Evolutionary conservation across 805 yeast species (phyloP).

Genomic region (Maudiozyma serrabonitensis): DNA sequence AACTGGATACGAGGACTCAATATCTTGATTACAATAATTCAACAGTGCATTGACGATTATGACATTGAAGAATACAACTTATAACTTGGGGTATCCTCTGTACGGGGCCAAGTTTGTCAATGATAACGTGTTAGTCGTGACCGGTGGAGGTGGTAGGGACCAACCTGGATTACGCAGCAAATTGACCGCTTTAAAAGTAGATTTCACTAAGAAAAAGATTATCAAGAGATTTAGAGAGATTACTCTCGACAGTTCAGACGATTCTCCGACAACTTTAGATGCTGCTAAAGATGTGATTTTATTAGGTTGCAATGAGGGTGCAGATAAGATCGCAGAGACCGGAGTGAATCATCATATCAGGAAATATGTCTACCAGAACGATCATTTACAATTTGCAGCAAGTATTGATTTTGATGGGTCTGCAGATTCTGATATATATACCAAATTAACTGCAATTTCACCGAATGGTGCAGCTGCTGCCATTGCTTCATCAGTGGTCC

Average conservation of each 20-base stretch:
- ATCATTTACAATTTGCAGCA: conserved; percentile 50
- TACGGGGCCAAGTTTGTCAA: conserved; percentile 67
- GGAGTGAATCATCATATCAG: conserved; percentile 59
- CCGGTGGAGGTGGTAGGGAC: conserved; percentile 97
- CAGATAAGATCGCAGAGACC: conserved; percentile 47
- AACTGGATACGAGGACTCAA: too few species aligned
- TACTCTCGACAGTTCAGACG: conserved; percentile 53
- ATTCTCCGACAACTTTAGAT: conserved; percentile 81
- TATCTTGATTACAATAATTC: too few species aligned
- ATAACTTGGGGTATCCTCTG: conserved; percentile 59
- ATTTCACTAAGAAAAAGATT: conserved; percentile 38
- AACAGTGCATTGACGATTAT: conserved; percentile 5
- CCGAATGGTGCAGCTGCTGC: conserved; percentile 55
- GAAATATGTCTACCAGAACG: conserved; percentile 50
- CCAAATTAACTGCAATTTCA: conserved; percentile 49
- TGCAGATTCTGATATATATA: conserved; percentile 43
- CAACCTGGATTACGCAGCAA: conserved; percentile 82
- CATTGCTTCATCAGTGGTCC: conserved; percentile 56
- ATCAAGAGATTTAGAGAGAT: conserved; percentile 57
- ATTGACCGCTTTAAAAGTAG: conserved; percentile 53
- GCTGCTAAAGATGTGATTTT: conserved; percentile 38
- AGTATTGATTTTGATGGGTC: conserved; percentile 48
- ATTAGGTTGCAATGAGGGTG: conserved; percentile 68
- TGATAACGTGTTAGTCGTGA: conserved; percentile 51
- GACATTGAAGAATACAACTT: conserved; percentile 18